Percentiles rank a stretch among this genome's conserved stretches.
These are phyloP conservation scores for Yamadazyma buinensis DNA, from an alignment of 1,139 yeast genomes.

Conservation along the genomic window DNA sequence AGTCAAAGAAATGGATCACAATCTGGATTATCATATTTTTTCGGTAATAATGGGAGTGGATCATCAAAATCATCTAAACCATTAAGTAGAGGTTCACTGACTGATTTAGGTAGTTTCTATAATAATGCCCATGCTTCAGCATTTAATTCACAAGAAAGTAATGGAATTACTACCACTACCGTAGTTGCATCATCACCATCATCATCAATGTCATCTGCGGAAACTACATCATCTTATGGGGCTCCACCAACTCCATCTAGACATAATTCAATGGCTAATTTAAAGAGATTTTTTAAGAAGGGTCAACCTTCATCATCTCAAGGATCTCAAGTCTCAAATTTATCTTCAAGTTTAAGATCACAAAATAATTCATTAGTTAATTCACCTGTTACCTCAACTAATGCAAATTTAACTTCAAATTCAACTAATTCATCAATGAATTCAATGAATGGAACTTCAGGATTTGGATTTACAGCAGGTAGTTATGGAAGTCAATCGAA, in stretches of 20 bases:
- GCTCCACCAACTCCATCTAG: constrained; percentile 21
- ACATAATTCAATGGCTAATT: constrained; percentile 74
- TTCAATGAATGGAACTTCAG: constrained; percentile 23
- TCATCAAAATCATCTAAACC: too few relatives aligned
- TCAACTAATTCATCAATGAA: constrained; percentile 30
- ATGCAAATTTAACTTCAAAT: constrained; percentile 16
- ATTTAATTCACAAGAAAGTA: constrained; percentile 24
- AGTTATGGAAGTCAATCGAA: constrained; percentile 11
- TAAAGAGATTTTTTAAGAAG: constrained; percentile 59
- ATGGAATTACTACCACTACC: constrained; percentile 3
- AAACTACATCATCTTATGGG: constrained; percentile 2
- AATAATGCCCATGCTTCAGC: constrained; percentile 29
- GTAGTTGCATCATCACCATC: constrained; percentile 34
- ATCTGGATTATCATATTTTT: constrained; percentile 49
- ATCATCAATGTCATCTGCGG: constrained; percentile 36
- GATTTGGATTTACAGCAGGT: neutral
- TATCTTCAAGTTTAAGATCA: constrained; percentile 39
- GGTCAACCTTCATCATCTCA: constrained; percentile 21
- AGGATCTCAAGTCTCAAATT: constrained; percentile 27
- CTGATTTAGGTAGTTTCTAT: constrained; percentile 46
- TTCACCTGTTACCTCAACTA: constrained; percentile 18
- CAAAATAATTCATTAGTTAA: constrained; percentile 17
- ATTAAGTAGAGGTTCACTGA: constrained; percentile 26
- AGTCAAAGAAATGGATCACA: constrained; percentile 41
- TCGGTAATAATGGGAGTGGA: constrained; percentile 24